A percentile compares a stretch with the other conserved stretches of the same genome.
These are phyloP conservation scores for Houttuynia cordata DNA, from an alignment of 164 flowering plant species.

Conservation along the genomic window DNA sequence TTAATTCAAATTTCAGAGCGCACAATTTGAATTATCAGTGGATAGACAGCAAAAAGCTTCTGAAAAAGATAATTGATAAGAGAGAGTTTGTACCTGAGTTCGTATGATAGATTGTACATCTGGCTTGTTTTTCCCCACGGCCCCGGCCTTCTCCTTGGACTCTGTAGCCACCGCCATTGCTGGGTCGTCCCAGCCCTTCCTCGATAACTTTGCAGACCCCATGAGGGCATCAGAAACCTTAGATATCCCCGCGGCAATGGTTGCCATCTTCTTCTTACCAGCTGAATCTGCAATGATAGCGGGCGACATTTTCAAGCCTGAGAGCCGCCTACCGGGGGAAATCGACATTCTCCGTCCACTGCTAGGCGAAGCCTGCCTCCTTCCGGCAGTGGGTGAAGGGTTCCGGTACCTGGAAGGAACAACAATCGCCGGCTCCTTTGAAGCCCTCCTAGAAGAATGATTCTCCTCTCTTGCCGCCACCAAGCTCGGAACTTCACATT, in stretches of 20 bases:
- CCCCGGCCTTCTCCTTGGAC: conserved; percentile 36
- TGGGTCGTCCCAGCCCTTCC: conserved; percentile 84
- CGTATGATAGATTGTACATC: conserved; percentile 63
- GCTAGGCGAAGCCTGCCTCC: conserved; percentile 40
- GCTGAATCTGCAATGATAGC: conserved; percentile 29
- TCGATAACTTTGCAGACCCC: conserved; percentile 38
- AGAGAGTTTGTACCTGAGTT: conserved; percentile 44
- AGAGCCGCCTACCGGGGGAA: conserved; percentile 75
- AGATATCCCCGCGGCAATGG: conserved; percentile 51
- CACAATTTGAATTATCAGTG: neutral
- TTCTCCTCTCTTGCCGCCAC: conserved; percentile 60
- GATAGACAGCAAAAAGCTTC: neutral
- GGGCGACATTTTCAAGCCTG: conserved; percentile 58
- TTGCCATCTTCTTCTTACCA: conserved; percentile 65
- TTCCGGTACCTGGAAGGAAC: conserved; percentile 93
- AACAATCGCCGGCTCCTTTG: conserved; percentile 70
- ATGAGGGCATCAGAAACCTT: conserved; percentile 58
- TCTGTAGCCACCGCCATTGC: conserved; percentile 17
- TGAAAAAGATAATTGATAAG: too few species aligned
- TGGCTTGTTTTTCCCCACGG: conserved; percentile 27
- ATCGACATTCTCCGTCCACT: conserved; percentile 35
- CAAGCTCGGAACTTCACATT: conserved; percentile 80
- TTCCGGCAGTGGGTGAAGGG: conserved; percentile 21
- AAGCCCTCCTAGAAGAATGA: conserved; percentile 16
- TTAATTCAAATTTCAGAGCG: neutral